These are phyloP conservation scores for Prunus kanzakura DNA, from an alignment of 306 rosid species.

Conservation along the genomic window DNA sequence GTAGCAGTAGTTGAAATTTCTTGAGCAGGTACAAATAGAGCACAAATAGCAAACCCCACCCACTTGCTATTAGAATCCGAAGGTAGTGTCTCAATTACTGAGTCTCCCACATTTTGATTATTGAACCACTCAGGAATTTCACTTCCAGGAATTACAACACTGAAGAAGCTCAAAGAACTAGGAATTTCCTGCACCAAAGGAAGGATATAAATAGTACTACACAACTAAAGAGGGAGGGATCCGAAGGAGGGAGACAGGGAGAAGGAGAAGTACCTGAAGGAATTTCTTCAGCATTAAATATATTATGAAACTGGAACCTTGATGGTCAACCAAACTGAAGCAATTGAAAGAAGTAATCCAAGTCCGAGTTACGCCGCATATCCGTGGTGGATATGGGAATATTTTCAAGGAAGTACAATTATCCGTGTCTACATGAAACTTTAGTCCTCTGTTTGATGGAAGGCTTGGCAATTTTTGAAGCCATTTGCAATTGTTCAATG, in stretches of 20 bases:
- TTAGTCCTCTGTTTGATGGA: background rate
- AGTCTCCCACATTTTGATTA: background rate
- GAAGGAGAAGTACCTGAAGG: background rate
- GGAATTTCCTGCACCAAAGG: background rate
- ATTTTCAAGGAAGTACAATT: background rate
- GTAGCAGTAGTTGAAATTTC: background rate
- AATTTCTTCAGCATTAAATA: background rate
- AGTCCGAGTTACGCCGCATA: background rate
- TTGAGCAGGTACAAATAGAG: background rate
- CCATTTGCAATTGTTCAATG: background rate
- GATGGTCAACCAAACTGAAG: background rate
- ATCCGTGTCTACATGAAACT: fast-evolving
- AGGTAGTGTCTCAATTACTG: background rate
- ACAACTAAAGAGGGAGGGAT: too few relatives aligned
- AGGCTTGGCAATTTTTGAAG: constrained; percentile 11
- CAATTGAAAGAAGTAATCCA: background rate
- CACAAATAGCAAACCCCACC: background rate
- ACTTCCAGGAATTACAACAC: background rate
- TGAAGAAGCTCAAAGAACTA: background rate
- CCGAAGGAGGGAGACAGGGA: background rate
- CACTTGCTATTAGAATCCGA: background rate
- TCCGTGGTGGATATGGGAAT: background rate
- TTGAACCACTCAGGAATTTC: constrained; percentile 14
- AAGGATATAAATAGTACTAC: background rate
- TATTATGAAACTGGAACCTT: background rate